Conservation (phyloP, 345 rosid genomes). For the Brassica cretica region DNA sequence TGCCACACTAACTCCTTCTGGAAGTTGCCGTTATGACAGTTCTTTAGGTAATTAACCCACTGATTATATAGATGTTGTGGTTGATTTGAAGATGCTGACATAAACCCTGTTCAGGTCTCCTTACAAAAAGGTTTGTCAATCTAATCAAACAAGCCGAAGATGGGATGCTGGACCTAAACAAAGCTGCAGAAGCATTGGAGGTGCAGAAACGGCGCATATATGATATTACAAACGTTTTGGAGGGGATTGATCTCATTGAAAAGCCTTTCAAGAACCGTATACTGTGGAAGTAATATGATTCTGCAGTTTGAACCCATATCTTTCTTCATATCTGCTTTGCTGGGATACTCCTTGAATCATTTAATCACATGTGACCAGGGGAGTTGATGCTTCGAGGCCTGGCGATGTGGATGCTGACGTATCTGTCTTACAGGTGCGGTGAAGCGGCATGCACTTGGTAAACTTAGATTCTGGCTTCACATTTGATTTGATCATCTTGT, state of each 20-base stretch:
- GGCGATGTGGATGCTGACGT: constrained; percentile 57
- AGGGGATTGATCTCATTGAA: constrained; percentile 97
- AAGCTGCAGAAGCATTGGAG: constrained; percentile 90
- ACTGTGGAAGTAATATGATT: constrained; percentile 71
- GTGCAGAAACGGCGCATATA: constrained; percentile 97
- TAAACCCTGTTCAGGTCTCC: constrained; percentile 56
- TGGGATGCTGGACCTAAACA: constrained; percentile 86
- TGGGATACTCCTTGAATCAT: constrained; percentile 21
- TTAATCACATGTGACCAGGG: constrained; percentile 49
- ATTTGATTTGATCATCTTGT: constrained; percentile 25
- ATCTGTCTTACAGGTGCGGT: constrained; percentile 64
- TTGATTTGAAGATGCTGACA: constrained; percentile 19
- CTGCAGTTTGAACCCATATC: constrained; percentile 20
- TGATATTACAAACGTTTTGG: constrained; percentile 97
- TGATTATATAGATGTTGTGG: not conserved
- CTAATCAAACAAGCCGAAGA: constrained; percentile 80
- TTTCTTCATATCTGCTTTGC: constrained; percentile 16
- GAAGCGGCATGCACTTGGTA: not conserved
- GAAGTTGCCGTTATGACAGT: constrained; percentile 93
- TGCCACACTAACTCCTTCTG: constrained; percentile 67
- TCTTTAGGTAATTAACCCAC: constrained; percentile 63
- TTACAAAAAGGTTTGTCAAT: constrained; percentile 86
- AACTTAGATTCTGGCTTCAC: constrained; percentile 5
- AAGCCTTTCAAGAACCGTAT: constrained; percentile 92
- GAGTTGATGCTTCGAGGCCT: constrained; percentile 61